Base-by-base conservation (phyloP, 164 flowering plant genomes). In the Akebia trifoliata region DNA sequence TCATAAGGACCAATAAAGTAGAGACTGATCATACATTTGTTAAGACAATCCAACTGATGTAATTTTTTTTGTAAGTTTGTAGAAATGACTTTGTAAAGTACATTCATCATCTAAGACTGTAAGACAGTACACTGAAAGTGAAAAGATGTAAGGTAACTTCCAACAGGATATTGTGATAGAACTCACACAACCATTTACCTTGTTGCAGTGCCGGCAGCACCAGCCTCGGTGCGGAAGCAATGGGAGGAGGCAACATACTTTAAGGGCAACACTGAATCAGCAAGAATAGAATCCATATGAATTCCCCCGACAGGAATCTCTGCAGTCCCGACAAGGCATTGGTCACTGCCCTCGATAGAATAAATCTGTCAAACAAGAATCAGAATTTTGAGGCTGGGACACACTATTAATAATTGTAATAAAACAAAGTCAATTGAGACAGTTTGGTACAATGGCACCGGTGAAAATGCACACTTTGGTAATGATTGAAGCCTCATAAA, bases 291-390 rank as follows among this genome's bases (percentile, higher is more conserved):
- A 65, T 85, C 91, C 95, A 92, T 89, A 59, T 92, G 98, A 51
- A 92, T 79, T 35, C 96, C 96, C 2, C 98, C 98, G n/a, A 92
- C 87, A 29, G 98, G 96, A 63, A 92, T 92, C 76, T 92, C 98
- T 49, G 98, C 98, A 42, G 96, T 92, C 49, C 98, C 98, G 32
- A 89, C 89, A 55, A 92, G 91, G 78, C 98, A 92, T 46, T 92
- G 98, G 57, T 92, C 96, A 73, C 83, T 82, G 37, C 77, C 84
- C 55, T 84, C 91, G 31, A 92, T 82, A 6, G 96, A 85, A 64
- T 92, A 92, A 58, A 92, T 94, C 98, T 92, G 78, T 36, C 12
- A 66, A 24, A 47, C 39, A 21, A 44, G 8, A 0, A 24, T 15
- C 25, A 4, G 1, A 12, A 17, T 46, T 15, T 18, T 22, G 14